Percentiles rank a stretch among this genome's conserved stretches.
These are phyloP conservation scores for Chenopodium quinoa DNA, from an alignment of 148 eudicot species.

Conservation along the genomic window DNA sequence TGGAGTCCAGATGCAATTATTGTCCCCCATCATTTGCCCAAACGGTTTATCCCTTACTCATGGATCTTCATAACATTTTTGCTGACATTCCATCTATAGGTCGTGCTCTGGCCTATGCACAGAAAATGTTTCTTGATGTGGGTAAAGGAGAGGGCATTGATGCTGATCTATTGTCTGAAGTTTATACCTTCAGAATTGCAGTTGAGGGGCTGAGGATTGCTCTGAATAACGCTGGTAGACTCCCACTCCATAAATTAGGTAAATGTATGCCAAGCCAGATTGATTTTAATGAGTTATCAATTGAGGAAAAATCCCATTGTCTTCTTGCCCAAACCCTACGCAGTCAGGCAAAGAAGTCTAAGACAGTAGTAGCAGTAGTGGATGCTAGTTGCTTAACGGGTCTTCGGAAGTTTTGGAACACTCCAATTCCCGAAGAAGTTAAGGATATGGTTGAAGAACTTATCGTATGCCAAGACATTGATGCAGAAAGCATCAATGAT, in stretches of 20 bases:
- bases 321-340: constrained; percentile 36
- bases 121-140: constrained; percentile 33
- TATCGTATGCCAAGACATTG: constrained; percentile 33
- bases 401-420: constrained; percentile 33
- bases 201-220: constrained; percentile 36
- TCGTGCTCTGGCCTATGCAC: constrained; percentile 37
- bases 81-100: constrained; percentile 74
- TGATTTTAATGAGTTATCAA: constrained; percentile 32
- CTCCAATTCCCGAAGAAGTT: constrained; percentile 28
- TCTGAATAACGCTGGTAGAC: constrained; percentile 26
- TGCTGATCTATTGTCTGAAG: constrained; percentile 28
- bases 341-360: constrained; percentile 26
- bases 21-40: constrained; percentile 74
- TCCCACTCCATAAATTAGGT: constrained; percentile 43
- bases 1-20: constrained; percentile 52
- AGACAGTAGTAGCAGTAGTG: constrained; percentile 31
- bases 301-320: constrained; percentile 33
- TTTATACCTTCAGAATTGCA: constrained; percentile 36
- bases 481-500: constrained; percentile 28
- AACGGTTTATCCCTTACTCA: constrained; percentile 67
- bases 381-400: constrained; percentile 33
- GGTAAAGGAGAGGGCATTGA: constrained; percentile 26
- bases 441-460: constrained; percentile 26
- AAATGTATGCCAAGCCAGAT: constrained; percentile 29
- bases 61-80: constrained; percentile 60